Conservation (phyloP, 371 early-diverging fungal genomes). For the Mortierella sp. region DNA sequence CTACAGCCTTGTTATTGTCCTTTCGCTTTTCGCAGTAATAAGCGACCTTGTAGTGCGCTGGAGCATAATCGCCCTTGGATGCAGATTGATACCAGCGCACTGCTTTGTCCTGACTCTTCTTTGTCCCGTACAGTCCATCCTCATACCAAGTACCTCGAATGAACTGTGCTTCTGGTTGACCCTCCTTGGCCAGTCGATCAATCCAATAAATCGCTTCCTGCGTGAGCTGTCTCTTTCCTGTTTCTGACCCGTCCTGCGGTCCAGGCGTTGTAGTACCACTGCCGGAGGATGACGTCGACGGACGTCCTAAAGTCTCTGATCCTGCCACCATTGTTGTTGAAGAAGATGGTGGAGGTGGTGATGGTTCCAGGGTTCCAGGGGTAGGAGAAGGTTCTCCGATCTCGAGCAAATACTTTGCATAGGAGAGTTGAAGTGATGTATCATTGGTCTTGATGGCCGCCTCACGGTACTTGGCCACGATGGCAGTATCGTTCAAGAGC, state of each 20-base stretch:
- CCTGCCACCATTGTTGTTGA: neutral
- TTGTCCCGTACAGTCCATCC: conserved; percentile 67
- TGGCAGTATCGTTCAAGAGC: conserved; percentile 17
- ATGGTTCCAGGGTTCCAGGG: neutral
- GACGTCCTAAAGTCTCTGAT: too few relatives aligned
- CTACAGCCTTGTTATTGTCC: conserved; percentile 70
- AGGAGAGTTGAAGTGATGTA: conserved; percentile 70
- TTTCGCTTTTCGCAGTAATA: conserved; percentile 66
- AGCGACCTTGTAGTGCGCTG: conserved; percentile 56
- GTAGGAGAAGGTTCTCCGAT: conserved; percentile 33
- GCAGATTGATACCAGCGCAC: conserved; percentile 51
- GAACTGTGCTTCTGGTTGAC: conserved; percentile 75
- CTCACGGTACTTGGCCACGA: conserved; percentile 62
- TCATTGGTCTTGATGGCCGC: conserved; percentile 78
- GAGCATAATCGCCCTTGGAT: conserved; percentile 54
- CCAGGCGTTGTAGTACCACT: conserved; percentile 1
- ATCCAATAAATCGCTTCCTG: conserved; percentile 80
- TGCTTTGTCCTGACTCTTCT: conserved; percentile 61
- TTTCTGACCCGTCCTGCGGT: neutral
- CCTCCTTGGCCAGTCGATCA: conserved; percentile 70
- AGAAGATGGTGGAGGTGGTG: neutral
- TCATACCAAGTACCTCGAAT: conserved; percentile 77
- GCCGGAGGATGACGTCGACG: neutral
- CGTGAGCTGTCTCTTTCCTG: conserved; percentile 19
- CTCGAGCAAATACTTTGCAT: conserved; percentile 75